Evolutionary conservation across 352 stramenopile genomes (phyloP).

Genomic region (Phytophthora aleatoria): DNA sequence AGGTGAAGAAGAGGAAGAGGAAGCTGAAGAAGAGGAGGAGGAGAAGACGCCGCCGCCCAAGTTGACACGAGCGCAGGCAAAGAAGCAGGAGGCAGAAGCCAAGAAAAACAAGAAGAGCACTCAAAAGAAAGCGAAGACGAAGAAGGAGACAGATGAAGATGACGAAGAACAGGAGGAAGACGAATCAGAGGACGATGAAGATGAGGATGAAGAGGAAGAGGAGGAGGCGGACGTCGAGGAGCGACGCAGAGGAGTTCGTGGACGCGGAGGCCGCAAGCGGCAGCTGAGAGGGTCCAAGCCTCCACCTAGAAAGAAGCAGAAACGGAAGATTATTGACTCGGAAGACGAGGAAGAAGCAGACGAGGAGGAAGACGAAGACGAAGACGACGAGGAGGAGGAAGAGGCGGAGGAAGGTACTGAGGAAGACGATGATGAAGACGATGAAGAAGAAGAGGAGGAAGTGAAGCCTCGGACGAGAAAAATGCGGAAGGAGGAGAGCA

Average conservation of each 20-base stretch:
- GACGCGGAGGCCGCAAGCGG: conserved; percentile 18
- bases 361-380: conserved; percentile 27
- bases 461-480: conserved; percentile 22
- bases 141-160: conserved; percentile 41
- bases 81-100: conserved; percentile 41
- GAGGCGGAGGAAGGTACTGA: conserved; percentile 33
- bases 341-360: conserved; percentile 42
- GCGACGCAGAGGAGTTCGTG: conserved; percentile 20
- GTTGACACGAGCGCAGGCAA: conserved; percentile 40
- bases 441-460: conserved; percentile 21
- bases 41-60: conserved; percentile 38
- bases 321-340: conserved; percentile 40
- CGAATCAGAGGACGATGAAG: conserved; percentile 49
- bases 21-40: conserved; percentile 37
- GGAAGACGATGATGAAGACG: conserved; percentile 27
- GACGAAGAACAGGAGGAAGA: conserved; percentile 49
- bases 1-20: conserved; percentile 39
- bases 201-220: conserved; percentile 55
- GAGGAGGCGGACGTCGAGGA: conserved; percentile 41
- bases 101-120: conserved; percentile 42
- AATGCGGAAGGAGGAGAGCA: conserved; percentile 24
- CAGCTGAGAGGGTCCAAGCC: conserved; percentile 30
- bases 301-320: conserved; percentile 40
- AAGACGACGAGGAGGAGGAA: conserved; percentile 30
- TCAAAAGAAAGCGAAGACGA: conserved; percentile 37